A percentile compares a stretch with the other conserved stretches of the same genome.
Evolutionary conservation across 495 filamentous ascomycete genomes (phyloP).

Genomic region (Cudoniella acicularis): DNA sequence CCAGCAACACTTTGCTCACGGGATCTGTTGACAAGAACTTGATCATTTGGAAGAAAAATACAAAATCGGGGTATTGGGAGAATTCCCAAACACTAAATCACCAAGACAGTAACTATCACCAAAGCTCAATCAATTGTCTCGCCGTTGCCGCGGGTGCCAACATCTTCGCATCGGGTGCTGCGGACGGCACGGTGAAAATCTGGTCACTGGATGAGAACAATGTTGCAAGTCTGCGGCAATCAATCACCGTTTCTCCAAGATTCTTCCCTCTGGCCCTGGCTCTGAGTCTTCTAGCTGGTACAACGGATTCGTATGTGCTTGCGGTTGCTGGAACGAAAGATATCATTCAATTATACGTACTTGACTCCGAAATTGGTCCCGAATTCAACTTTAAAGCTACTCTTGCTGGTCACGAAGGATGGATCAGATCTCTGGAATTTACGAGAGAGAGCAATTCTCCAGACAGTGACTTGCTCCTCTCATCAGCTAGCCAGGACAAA

Average conservation of each 20-base stretch:
- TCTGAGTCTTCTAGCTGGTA: slow-evolving; percentile 50
- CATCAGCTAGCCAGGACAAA: slow-evolving; percentile 95
- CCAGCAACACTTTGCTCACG: slow-evolving; percentile 56
- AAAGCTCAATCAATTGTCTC: slow-evolving; percentile 76
- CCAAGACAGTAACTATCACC: slow-evolving; percentile 45
- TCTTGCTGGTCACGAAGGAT: slow-evolving; percentile 88
- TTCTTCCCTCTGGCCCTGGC: slow-evolving; percentile 80
- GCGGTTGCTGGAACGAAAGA: slow-evolving; percentile 82
- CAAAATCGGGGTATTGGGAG: slow-evolving; percentile 3
- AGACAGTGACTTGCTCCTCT: slow-evolving; percentile 70
- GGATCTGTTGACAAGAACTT: slow-evolving; percentile 81
- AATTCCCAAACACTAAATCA: neutral
- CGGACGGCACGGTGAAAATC: slow-evolving; percentile 78
- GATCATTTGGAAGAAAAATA: slow-evolving; percentile 61
- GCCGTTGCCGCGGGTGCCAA: slow-evolving; percentile 47
- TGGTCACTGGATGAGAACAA: slow-evolving; percentile 47
- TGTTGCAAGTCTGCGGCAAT: slow-evolving; percentile 55
- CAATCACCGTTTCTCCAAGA: slow-evolving; percentile 66
- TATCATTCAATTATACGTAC: slow-evolving; percentile 70
- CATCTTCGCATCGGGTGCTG: slow-evolving; percentile 65
- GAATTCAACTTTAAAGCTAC: slow-evolving; percentile 73
- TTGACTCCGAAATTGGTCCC: slow-evolving; percentile 33
- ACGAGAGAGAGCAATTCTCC: slow-evolving; percentile 51
- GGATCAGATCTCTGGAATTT: slow-evolving; percentile 84
- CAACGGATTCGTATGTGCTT: slow-evolving; percentile 53